Evolutionary conservation across 345 rosid species (phyloP).

Genomic region (Clarkia xantiana): DNA sequence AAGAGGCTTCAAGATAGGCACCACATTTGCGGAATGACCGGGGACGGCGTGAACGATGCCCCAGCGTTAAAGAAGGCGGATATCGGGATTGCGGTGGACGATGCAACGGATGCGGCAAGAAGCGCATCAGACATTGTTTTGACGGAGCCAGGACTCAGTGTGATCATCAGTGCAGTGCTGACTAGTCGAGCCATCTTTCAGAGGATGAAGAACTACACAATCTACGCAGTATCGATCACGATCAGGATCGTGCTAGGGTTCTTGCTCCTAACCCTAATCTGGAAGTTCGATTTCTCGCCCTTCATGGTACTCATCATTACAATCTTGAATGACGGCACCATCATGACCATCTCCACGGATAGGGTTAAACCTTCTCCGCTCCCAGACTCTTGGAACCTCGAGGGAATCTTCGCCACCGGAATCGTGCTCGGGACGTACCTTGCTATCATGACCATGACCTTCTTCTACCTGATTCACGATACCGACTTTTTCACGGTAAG

Average conservation of each 20-base stretch:
- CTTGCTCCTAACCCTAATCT: slow-evolving; percentile 55
- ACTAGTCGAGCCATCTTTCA: slow-evolving; percentile 82
- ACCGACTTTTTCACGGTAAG: slow-evolving; percentile 54
- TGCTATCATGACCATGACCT: slow-evolving; percentile 43
- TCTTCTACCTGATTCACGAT: slow-evolving; percentile 57
- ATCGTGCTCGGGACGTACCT: slow-evolving; percentile 59
- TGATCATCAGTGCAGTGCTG: slow-evolving; percentile 56
- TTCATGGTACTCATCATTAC: slow-evolving; percentile 81
- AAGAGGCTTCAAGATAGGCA: slow-evolving; percentile 62
- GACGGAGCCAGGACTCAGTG: slow-evolving; percentile 72
- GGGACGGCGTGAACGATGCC: slow-evolving; percentile 82
- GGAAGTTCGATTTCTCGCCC: slow-evolving; percentile 75
- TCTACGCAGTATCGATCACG: slow-evolving; percentile 76
- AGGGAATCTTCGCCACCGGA: slow-evolving; percentile 64
- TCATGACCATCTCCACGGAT: slow-evolving; percentile 77
- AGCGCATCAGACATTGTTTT: slow-evolving; percentile 71
- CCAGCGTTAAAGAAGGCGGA: slow-evolving; percentile 76
- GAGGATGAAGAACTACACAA: slow-evolving; percentile 90
- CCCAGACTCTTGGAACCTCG: slow-evolving; percentile 77
- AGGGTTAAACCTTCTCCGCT: slow-evolving; percentile 70
- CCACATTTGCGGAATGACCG: slow-evolving; percentile 79
- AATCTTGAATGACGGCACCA: slow-evolving; percentile 71
- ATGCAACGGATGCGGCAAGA: slow-evolving; percentile 77
- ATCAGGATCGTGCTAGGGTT: slow-evolving; percentile 75
- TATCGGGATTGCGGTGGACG: slow-evolving; percentile 72